Base-by-base conservation (phyloP, 306 rosid genomes). In the Delonix regia region DNA sequence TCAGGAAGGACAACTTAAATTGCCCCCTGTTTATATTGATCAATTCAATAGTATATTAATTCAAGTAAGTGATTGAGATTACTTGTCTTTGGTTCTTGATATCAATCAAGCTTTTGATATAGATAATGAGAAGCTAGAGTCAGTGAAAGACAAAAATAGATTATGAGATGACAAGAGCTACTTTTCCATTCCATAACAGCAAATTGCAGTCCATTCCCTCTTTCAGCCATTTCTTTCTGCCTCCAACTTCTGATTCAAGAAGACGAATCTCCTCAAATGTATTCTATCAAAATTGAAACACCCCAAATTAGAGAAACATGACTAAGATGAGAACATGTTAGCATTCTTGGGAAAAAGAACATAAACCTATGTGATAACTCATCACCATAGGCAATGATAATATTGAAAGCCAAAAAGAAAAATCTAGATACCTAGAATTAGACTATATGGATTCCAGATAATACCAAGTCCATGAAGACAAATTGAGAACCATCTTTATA, bases 381-480 rank as follows among this genome's bases (percentile, higher is more conserved):
- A 52, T 75, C 78, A 65, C 53, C 44, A 47, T 21, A 80, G 60
- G 78, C 33, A 72, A 55, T 16, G 42, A n/a, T 5, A 49, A 66
- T 24, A 75, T 36, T 59, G 44, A 39, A 75, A 2, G 30, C 66
- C n/a, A 48, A 42, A 69, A 78, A 56, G 59, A 68, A 71, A 71
- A 76, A 51, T 45, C 30, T 44, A 24, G 33, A 73, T 75, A 57
- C 72, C 71, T 41, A 72, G 69, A 80, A 68, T 24, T 34, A 80
- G 48, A 83, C 74, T 41, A 78, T 57, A 70, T 57, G 69, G 69
- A 57, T 77, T 80, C 55, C 48, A 75, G 76, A 80, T 79, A 68
- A 80, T 95, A 95, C 99, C 97, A 91, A 84, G 88, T 95, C 99
- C 99, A 95, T 95, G 86, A 95, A 95, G 85, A 92, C 96, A 81